Evolutionary conservation across 2,329 filamentous ascomycete species (phyloP), one percentile per base, ranked within the genome.

Genomic region (Alternaria sp.): DNA sequence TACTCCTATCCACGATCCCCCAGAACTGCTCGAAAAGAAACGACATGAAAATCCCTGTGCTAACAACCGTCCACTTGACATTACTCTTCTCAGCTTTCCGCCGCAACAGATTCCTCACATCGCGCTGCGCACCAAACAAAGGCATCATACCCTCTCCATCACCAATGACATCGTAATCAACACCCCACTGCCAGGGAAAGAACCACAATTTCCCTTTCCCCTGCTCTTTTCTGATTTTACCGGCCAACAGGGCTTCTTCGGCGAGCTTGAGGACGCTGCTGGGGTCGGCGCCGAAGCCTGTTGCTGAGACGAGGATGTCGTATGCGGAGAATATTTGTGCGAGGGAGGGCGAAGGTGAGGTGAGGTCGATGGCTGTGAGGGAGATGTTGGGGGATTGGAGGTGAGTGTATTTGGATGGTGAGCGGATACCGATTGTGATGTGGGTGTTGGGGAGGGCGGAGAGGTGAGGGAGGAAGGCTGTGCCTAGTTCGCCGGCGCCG

Each of bases 121-220:
- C 83, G 0, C 89, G 80, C 79, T 91, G 89, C 81, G 91, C 90
- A 62, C 89, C 89, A 69, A 92, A 92, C 13, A 92, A 72, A 32
- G 88, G 86, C 76, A 91, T 89, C 46, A 86, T 81, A 25, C 85
- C 87, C 0, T 86, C 85, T 0, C 80, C 75, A 0, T 75, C 72
- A 4, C 89, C 88, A 15, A 91, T 87, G 26, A 81, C 74, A 60
- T 92, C 89, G 77, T 92, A 93, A 73, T 93, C 88, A 23, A 91
- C 86, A 1, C 90, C 90, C 74, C 89, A 92, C 75, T 93, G 90
- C 90, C 90, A 93, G 0, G 90, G 90, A 17, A 92, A 84, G 72
- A 85, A 92, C 72, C 75, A 75, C 2, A 75, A 5, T 10, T 44
- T 66, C 0, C 23, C 40, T 12, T 67, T 46, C 0, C 63, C 64